Percentiles rank a stretch among this genome's conserved stretches.
Evolutionary conservation across 495 filamentous ascomycete species (phyloP).

Genomic region (Neurospora sp.): DNA sequence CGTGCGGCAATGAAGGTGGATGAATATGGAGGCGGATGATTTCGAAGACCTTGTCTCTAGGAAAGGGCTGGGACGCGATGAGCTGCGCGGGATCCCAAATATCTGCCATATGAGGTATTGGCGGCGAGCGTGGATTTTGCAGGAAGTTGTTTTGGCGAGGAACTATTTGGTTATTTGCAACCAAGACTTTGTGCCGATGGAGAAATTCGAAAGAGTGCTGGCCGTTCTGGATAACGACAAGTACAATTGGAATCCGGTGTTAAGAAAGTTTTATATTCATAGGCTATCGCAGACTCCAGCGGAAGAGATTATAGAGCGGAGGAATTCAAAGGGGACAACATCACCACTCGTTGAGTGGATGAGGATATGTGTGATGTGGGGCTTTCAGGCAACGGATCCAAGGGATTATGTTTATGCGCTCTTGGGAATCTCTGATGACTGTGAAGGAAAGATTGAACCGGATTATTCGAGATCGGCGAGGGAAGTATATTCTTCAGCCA

Average conservation of each 20-base stretch:
- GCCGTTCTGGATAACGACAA: neutral
- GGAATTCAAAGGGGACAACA: neutral
- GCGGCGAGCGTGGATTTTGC: neutral
- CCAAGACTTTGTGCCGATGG: neutral
- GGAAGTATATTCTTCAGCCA: neutral
- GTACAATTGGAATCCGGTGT: too few species aligned
- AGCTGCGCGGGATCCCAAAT: accelerated
- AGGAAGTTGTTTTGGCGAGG: neutral
- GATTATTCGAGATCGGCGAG: neutral
- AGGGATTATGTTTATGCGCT: neutral
- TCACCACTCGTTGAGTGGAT: neutral
- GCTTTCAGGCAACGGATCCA: neutral
- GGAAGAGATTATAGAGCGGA: neutral
- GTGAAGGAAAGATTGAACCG: neutral
- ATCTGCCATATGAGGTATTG: neutral
- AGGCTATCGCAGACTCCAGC: neutral
- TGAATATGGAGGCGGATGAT: neutral
- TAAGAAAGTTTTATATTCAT: too few species aligned
- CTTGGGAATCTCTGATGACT: neutral
- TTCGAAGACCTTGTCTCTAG: neutral
- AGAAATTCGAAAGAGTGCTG: neutral
- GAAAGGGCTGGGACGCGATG: too few species aligned
- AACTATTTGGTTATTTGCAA: neutral
- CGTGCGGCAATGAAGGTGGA: neutral
- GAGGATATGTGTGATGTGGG: neutral